phyloP scores from a whole-genome alignment of 345 rosid species.

The Eucalyptus guilfoylei region DNA sequence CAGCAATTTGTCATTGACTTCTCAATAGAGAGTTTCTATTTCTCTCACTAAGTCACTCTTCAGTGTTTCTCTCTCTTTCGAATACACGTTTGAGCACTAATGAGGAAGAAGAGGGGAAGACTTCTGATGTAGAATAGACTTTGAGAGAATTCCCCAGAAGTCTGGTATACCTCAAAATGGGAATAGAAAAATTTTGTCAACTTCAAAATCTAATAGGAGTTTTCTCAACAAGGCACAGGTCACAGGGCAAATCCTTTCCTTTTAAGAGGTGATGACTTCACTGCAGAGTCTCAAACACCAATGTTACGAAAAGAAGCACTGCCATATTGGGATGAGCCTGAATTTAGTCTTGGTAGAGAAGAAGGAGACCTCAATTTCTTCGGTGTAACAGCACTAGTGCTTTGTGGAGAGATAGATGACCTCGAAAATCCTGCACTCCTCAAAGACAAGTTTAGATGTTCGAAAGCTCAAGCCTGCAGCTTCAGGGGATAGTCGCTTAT shows the following conservation, averaged over 20 bases:
- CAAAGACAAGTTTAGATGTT: constrained; percentile 34
- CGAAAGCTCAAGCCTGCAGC: constrained; percentile 31
- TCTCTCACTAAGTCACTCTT: too few relatives aligned
- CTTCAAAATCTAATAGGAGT: too few relatives aligned
- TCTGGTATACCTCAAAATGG: too few relatives aligned
- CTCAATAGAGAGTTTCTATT: too few relatives aligned
- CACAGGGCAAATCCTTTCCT: neutral
- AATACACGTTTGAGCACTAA: too few relatives aligned
- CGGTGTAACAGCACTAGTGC: neutral
- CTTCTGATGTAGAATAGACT: too few relatives aligned
- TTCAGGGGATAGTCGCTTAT: constrained; percentile 33
- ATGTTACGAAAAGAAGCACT: neutral
- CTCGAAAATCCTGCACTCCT: constrained; percentile 10
- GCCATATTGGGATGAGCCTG: neutral
- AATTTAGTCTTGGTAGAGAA: neutral
- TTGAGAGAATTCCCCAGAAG: too few relatives aligned
- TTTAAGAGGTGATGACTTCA: neutral
- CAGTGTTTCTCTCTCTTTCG: too few relatives aligned
- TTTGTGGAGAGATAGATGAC: constrained; percentile 12
- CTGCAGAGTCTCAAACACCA: neutral
- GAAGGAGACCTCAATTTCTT: neutral
- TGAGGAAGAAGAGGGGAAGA: too few relatives aligned
- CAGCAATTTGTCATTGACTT: too few relatives aligned
- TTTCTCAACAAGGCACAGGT: neutral
- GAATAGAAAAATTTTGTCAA: too few relatives aligned